phyloP scores from a whole-genome alignment of 805 yeast genomes.

The Nadsonia fulvescens region DNA sequence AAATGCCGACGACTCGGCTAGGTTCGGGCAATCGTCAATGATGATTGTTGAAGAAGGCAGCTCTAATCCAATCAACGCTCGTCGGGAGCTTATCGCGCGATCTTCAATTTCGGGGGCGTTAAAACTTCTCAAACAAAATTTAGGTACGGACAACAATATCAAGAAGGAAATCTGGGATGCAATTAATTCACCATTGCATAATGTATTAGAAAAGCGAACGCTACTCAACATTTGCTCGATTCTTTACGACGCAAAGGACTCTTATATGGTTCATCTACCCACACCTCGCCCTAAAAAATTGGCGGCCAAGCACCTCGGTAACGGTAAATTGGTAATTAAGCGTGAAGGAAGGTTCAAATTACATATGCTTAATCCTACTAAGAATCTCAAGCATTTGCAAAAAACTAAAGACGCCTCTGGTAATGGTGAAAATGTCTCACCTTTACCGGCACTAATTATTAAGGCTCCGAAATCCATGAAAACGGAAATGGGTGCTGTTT shows the following conservation, averaged over 20 bases:
- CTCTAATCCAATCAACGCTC: constrained; percentile 24
- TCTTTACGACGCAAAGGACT: constrained; percentile 42
- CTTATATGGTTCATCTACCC: constrained; percentile 41
- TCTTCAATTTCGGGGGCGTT: constrained; percentile 47
- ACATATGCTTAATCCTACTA: too few species aligned
- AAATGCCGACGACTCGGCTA: constrained; percentile 22
- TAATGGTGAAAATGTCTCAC: not conserved
- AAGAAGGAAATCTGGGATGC: constrained; percentile 48
- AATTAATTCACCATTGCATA: constrained; percentile 34
- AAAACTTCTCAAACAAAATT: constrained; percentile 42
- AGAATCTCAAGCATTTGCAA: too few species aligned
- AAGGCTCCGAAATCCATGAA: constrained; percentile 2
- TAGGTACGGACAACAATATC: constrained; percentile 34
- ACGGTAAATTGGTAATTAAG: constrained; percentile 38
- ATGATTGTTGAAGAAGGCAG: constrained; percentile 39
- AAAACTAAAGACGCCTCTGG: too few species aligned
- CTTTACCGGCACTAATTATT: not conserved
- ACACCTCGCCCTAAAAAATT: constrained; percentile 55
- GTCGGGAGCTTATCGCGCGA: constrained; percentile 51
- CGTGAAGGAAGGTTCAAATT: constrained; percentile 6
- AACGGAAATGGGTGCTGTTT: constrained; percentile 6
- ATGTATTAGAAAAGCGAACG: constrained; percentile 40
- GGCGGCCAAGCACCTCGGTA: constrained; percentile 35
- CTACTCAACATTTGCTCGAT: constrained; percentile 50
- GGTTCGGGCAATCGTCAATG: too few species aligned